Base-by-base conservation (phyloP, 495 filamentous ascomycete genomes). In the Geopyxis carbonaria region DNA sequence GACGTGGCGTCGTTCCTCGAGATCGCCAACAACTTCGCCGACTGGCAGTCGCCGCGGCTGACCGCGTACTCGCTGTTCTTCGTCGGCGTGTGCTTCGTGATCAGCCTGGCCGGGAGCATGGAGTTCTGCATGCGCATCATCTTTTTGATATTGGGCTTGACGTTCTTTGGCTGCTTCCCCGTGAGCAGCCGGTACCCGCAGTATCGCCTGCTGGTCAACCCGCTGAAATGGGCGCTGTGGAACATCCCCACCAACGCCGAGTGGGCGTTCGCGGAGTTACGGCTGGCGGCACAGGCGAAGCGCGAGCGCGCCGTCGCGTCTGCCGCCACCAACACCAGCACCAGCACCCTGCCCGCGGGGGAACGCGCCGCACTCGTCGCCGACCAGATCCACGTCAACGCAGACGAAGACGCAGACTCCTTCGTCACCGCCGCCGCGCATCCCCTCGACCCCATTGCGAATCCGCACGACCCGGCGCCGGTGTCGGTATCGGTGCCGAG, bases 1-100 rank as follows among this genome's bases (percentile, higher is more conserved):
- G 65, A 67, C 42, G 27, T 65, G 22, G 62, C 62, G 9, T 57
- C 57, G 15, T 45, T 62, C 39, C 40, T 65, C 10, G 65, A 67
- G 43, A 52, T 59, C 3, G 37, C 60, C 11, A 41, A 43, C 22
- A 65, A 65, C 57, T 67, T 67, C 43, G 62, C 64, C 34, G 52
- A 62, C 37, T 68, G 64, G 61, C 52, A 51, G 18, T 36, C 35
- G 20, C 63, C 64, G 1, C 37, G 27, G 11, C 53, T 54, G 3
- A 66, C 65, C 1, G 35, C 53, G 2, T 38, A 44, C n/a, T 53
- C 58, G 2, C 52, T 67, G 6, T 31, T 38, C 13, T 48, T 65
- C 24, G 47, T 65, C 16, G 32, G 34, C 10, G 40, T 48, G 8
- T 50, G 47, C 30, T 50, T 64, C 22, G 24, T 64, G 9, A 19